Conservation (phyloP, 768 basidiomycete species). For the Suillus bovinus region DNA sequence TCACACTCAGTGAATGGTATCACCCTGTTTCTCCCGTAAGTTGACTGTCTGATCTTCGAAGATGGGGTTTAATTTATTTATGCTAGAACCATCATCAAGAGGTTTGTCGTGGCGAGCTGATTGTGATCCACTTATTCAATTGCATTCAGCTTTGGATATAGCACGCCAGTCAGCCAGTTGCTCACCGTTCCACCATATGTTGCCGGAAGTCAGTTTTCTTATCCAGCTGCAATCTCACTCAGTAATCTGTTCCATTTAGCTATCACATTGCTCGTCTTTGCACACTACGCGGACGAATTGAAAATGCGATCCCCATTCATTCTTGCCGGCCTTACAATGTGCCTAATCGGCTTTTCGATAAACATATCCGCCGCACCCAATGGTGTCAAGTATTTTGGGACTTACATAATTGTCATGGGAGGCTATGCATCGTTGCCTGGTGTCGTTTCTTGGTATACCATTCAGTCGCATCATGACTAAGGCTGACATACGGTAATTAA, state of each 20-base stretch:
- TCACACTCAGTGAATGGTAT: constrained; percentile 58
- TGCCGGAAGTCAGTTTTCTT: constrained; percentile 50
- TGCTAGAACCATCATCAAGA: constrained; percentile 13
- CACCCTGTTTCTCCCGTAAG: constrained; percentile 70
- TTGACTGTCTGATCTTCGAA: constrained; percentile 13
- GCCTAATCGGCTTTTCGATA: constrained; percentile 57
- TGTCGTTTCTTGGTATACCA: constrained; percentile 55
- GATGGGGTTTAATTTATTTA: neutral
- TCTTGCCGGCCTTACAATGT: constrained; percentile 47
- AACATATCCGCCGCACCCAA: constrained; percentile 52
- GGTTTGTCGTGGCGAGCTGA: constrained; percentile 7
- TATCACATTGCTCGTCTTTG: constrained; percentile 48
- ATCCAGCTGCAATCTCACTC: neutral
- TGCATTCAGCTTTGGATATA: constrained; percentile 51
- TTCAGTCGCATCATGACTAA: neutral
- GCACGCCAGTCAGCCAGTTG: constrained; percentile 53
- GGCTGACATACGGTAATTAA: neutral
- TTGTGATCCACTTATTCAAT: constrained; percentile 5
- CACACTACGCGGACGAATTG: constrained; percentile 55
- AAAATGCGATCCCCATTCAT: constrained; percentile 61
- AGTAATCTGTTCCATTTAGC: constrained; percentile 35
- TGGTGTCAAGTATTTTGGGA: constrained; percentile 70
- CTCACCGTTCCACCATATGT: constrained; percentile 68
- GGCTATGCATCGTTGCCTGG: constrained; percentile 62
- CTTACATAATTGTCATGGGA: constrained; percentile 66